Evolutionary conservation across 768 basidiomycete species (phyloP), one percentile per base, ranked within the genome.

Genomic region (Hirschioporus abietinus): DNA sequence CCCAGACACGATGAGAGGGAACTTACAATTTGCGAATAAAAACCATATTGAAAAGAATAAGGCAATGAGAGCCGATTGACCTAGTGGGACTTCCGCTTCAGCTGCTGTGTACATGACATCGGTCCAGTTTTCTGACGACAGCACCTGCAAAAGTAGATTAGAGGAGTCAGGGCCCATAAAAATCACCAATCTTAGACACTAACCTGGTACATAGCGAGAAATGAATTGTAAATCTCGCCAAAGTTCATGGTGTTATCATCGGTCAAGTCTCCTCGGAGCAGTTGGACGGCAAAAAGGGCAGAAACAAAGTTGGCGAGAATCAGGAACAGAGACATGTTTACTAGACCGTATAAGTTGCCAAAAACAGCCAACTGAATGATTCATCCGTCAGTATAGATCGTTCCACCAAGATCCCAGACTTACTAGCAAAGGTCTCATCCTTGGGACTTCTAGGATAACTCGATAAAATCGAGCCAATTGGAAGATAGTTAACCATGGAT

Each of bases 71-170:
- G 86, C 81, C 1, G 87, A 83, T 74, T 98, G 95, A 1, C 89
- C 83, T 7, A 88, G 84, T 0, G 75, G 75, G 0, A 81, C 70
- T 73, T 95, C 93, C 0, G 90, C 86, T 9, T 73, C 74, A 0
- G 88, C 83, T 6, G 88, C 82, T 8, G 74, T 76, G 70, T 93
- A 92, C 52, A 93, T 72, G 7, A 92, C 81, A 68, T 85, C 80
- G n/a, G 90, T 88, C 95, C 96, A 99, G 75, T 97, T 94, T 77
- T 99, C 96, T 0, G 93, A 93, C 0, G 94, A 93, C 77, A 94
- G 92, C 1, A 98, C 82, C 76, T 96, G 85, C 24, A 36, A 52
- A 52, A 52, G 8, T 35, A 20, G 12, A 60, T 63, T 60, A 63
- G 34, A 42, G 59, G 23, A 67, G 30, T 63, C 18, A 36, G 63